Conservation (phyloP, 331 rosid species). For the Erythrophleum ivorense region DNA sequence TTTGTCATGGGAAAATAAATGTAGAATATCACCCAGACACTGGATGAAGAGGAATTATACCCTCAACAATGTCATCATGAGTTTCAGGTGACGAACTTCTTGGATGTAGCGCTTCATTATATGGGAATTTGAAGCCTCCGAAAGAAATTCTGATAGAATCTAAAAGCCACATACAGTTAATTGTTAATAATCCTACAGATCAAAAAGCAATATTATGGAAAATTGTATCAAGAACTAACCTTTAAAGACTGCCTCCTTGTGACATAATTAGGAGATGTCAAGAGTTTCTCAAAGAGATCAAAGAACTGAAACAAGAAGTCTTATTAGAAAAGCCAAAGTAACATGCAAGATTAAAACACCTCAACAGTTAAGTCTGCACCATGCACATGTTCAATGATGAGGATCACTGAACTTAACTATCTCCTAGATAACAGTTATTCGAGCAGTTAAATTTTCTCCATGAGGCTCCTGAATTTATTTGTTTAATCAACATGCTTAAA, state of each 20-base stretch:
- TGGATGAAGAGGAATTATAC: constrained; percentile 52
- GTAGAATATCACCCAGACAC: constrained; percentile 11
- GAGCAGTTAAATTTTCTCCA: constrained; percentile 34
- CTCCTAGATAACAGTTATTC: constrained; percentile 36
- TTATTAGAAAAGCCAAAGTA: constrained; percentile 47
- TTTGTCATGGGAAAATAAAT: constrained; percentile 33
- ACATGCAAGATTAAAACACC: constrained; percentile 33
- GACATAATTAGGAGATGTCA: constrained; percentile 91
- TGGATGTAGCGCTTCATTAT: constrained; percentile 91
- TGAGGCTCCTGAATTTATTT: constrained; percentile 39
- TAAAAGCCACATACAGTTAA: constrained; percentile 47
- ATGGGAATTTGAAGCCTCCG: constrained; percentile 84
- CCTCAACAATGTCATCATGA: constrained; percentile 90
- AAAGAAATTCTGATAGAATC: constrained; percentile 92
- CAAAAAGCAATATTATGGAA: constrained; percentile 30
- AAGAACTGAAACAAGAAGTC: constrained; percentile 74
- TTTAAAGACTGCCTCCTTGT: constrained; percentile 97
- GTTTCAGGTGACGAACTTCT: constrained; percentile 83
- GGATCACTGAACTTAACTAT: constrained; percentile 36
- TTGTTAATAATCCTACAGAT: constrained; percentile 39
- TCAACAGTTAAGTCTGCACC: constrained; percentile 34
- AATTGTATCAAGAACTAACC: constrained; percentile 57
- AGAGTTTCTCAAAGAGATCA: constrained; percentile 77
- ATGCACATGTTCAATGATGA: constrained; percentile 34
- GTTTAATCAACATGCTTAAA: constrained; percentile 28